Conservation (phyloP, 805 yeast genomes). For the Teunomyces atbi region DNA sequence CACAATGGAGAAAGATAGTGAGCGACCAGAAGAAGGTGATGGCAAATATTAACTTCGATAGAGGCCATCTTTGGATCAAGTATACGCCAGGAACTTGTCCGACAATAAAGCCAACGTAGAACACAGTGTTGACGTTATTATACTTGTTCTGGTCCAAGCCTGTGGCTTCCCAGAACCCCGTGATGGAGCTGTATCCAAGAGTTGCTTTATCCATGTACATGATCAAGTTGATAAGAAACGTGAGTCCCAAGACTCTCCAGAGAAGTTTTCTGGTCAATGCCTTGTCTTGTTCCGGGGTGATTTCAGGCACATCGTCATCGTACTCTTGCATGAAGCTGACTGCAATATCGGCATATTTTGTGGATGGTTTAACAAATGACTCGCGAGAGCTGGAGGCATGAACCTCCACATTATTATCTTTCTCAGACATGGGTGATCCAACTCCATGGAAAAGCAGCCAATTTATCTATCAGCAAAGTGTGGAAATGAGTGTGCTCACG, state of each 20-base stretch:
- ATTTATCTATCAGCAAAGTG: neutral
- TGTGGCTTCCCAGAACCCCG: slow-evolving; percentile 48
- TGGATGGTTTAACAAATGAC: neutral
- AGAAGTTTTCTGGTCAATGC: slow-evolving; percentile 37
- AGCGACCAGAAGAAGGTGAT: slow-evolving; percentile 45
- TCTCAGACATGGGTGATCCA: neutral
- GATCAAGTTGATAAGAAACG: slow-evolving; percentile 34
- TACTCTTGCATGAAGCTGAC: slow-evolving; percentile 33
- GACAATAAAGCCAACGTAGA: slow-evolving; percentile 49
- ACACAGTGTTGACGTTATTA: slow-evolving; percentile 50
- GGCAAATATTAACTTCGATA: slow-evolving; percentile 36
- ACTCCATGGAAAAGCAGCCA: neutral
- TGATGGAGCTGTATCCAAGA: slow-evolving; percentile 46
- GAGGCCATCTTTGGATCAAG: slow-evolving; percentile 44
- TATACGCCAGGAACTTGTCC: slow-evolving; percentile 46
- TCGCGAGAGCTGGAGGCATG: neutral
- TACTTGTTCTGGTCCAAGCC: slow-evolving; percentile 41
- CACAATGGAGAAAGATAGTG: slow-evolving; percentile 46
- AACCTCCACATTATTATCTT: neutral
- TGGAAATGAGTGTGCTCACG: neutral
- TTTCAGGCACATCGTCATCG: slow-evolving; percentile 32
- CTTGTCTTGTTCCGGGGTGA: slow-evolving; percentile 43
- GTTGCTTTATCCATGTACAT: slow-evolving; percentile 54
- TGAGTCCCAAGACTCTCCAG: slow-evolving; percentile 32
- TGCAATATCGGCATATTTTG: slow-evolving; percentile 38